A percentile compares a stretch with the other conserved stretches of the same genome.
Conservation (phyloP, 345 rosid species). For the Eucalyptus marginata region DNA sequence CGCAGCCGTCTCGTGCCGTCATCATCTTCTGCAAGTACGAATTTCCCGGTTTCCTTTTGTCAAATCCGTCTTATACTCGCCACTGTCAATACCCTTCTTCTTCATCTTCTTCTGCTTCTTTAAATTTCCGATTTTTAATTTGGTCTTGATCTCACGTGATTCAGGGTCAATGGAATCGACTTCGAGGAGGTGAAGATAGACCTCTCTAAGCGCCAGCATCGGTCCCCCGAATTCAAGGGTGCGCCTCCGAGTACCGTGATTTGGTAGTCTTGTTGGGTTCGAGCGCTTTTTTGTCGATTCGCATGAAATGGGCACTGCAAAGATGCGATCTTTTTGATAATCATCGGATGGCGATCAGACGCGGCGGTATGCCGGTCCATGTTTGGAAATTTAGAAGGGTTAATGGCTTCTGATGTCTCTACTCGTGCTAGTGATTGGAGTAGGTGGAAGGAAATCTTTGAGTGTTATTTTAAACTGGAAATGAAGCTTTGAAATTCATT, state of each 20-base stretch:
- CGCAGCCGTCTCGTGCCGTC: conserved; percentile 78
- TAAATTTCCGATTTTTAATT: not conserved
- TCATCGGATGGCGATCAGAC: not conserved
- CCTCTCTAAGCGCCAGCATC: conserved; percentile 42
- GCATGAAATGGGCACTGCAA: not conserved
- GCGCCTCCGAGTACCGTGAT: not conserved
- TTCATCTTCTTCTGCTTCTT: not conserved
- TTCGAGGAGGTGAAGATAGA: conserved; percentile 60
- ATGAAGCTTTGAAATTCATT: not conserved
- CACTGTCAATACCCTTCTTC: not conserved
- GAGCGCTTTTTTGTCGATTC: not conserved
- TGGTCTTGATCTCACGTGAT: not conserved
- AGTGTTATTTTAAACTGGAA: not conserved
- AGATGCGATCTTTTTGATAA: not conserved
- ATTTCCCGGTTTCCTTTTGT: not conserved
- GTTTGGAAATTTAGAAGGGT: not conserved
- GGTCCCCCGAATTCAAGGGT: conserved; percentile 64
- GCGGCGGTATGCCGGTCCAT: not conserved
- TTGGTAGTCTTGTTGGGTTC: not conserved
- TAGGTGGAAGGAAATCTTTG: not conserved
- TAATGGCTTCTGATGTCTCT: not conserved
- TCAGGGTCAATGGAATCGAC: conserved; percentile 57
- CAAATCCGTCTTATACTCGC: not conserved
- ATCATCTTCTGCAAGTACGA: conserved; percentile 84
- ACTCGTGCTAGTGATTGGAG: not conserved